phyloP scores from a whole-genome alignment of 2,329 filamentous ascomycete species.

The Talaromyces rugulosus region DNA sequence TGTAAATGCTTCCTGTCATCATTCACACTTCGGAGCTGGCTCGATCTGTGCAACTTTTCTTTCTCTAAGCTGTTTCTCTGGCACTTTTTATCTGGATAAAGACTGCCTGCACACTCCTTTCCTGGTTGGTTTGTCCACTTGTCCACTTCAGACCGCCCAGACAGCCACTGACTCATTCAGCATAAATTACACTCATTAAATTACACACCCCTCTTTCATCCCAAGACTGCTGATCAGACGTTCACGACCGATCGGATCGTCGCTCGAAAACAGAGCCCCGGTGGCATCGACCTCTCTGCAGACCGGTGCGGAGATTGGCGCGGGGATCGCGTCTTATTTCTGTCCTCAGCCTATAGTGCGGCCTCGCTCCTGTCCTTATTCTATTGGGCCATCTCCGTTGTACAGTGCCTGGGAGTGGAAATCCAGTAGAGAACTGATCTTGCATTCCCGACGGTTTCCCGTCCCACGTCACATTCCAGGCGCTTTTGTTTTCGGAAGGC shows the following conservation, averaged over 20 bases:
- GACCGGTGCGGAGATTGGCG: background rate
- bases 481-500: slow-evolving; percentile 12
- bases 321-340: background rate
- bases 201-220: background rate
- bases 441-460: slow-evolving; percentile 11
- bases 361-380: background rate
- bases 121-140: background rate
- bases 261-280: slow-evolving; percentile 8
- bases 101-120: background rate
- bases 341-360: background rate
- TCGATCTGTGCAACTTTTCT: background rate
- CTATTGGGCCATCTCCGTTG: background rate
- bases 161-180: background rate
- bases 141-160: background rate
- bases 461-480: slow-evolving; percentile 10
- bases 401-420: background rate
- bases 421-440: background rate
- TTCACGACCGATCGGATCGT: background rate
- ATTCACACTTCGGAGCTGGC: background rate
- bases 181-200: background rate
- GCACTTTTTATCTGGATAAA: background rate
- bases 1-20: background rate
- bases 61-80: background rate
- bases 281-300: slow-evolving; percentile 5
- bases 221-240: background rate